Percentiles rank a stretch among this genome's conserved stretches.
These are phyloP conservation scores for Xylariaceae sp. DNA, from an alignment of 2,329 filamentous ascomycete species.

Conservation along the genomic window DNA sequence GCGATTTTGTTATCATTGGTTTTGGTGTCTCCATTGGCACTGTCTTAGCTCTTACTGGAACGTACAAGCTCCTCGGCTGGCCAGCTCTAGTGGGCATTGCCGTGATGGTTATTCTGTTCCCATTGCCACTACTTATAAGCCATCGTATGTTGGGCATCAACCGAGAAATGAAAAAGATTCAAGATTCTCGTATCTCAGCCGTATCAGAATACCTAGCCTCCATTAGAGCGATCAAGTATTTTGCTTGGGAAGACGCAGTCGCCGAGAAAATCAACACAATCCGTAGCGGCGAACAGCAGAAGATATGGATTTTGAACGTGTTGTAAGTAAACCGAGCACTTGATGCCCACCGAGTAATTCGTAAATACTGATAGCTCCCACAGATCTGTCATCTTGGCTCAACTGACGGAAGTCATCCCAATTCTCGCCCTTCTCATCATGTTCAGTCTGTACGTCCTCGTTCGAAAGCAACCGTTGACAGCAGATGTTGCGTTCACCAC, in stretches of 20 bases:
- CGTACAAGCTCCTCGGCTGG: slow-evolving; percentile 57
- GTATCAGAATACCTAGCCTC: slow-evolving; percentile 58
- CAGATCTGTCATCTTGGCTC: slow-evolving; percentile 38
- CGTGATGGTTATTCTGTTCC: slow-evolving; percentile 46
- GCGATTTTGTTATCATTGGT: slow-evolving; percentile 48
- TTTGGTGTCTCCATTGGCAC: slow-evolving; percentile 48
- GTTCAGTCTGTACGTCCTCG: slow-evolving; percentile 50
- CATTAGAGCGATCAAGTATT: slow-evolving; percentile 59
- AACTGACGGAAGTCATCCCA: slow-evolving; percentile 52
- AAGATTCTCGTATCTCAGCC: slow-evolving; percentile 55
- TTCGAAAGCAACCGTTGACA: slow-evolving; percentile 47
- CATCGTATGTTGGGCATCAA: slow-evolving; percentile 50
- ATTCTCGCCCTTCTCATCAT: slow-evolving; percentile 52
- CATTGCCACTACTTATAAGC: slow-evolving; percentile 50
- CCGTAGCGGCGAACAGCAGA: slow-evolving; percentile 50
- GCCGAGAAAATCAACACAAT: slow-evolving; percentile 49
- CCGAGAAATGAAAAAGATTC: slow-evolving; percentile 51
- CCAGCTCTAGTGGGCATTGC: slow-evolving; percentile 50
- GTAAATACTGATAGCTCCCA: slow-evolving; percentile 2
- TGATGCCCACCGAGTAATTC: neutral
- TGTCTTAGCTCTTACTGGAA: slow-evolving; percentile 46
- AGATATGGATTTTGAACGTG: slow-evolving; percentile 52
- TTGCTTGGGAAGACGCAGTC: slow-evolving; percentile 57
- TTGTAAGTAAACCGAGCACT: slow-evolving; percentile 34
- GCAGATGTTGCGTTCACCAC: slow-evolving; percentile 59